Evolutionary conservation across 805 yeast species (phyloP).

Genomic region (Teunomyces cretensis): DNA sequence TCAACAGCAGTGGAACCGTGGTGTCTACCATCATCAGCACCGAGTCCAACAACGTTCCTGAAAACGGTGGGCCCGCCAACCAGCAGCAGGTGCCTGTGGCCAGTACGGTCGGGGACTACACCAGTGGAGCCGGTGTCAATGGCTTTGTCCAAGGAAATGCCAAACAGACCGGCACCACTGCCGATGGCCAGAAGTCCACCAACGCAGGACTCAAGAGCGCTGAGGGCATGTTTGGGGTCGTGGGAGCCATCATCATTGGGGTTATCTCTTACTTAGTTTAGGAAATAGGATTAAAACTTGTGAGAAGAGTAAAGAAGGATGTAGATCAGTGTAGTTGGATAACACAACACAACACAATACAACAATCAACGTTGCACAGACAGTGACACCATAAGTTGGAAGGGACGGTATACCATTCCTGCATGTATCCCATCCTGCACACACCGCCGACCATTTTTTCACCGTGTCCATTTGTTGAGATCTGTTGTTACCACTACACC

Average conservation of each 20-base stretch:
- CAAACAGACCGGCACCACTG: conserved; percentile 1
- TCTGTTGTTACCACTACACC: conserved; percentile 2
- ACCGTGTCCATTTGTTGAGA: conserved; percentile 4
- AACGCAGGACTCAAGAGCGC: conserved; percentile 3
- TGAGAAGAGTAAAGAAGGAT: too few species aligned
- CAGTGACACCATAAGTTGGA: too few species aligned
- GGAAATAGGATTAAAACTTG: not conserved
- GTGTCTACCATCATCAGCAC: conserved; percentile 5
- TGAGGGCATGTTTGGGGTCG: conserved; percentile 17
- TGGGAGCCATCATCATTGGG: conserved; percentile 21
- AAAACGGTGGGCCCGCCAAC: conserved; percentile 6
- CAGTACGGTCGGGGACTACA: not conserved
- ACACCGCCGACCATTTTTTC: not conserved
- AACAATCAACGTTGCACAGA: too few species aligned
- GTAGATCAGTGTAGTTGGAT: too few species aligned
- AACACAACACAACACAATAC: too few species aligned
- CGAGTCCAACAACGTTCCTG: conserved; percentile 1
- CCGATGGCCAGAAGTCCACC: not conserved
- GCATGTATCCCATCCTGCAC: not conserved
- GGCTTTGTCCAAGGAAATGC: conserved; percentile 1
- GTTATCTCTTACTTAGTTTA: conserved; percentile 15
- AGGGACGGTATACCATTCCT: not conserved
- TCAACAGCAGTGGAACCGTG: not conserved
- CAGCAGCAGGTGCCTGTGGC: conserved; percentile 1
- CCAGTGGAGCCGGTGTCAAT: not conserved